phyloP scores from a whole-genome alignment of 2,329 filamentous ascomycete species.

The Peltaster fructicola region DNA sequence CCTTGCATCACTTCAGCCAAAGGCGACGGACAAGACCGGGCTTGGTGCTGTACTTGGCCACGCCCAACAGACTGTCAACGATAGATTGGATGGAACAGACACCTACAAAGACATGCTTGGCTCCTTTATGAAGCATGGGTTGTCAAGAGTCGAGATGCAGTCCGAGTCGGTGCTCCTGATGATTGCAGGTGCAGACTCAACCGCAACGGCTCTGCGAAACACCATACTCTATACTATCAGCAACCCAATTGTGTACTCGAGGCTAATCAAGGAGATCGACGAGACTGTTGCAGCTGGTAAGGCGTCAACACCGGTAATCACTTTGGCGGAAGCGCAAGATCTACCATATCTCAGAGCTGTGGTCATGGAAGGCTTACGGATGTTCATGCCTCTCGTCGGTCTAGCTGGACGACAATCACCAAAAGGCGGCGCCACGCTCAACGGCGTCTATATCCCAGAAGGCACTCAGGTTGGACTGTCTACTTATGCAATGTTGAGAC shows the following conservation, averaged over 20 bases:
- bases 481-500: slow-evolving; percentile 24
- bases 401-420: slow-evolving; percentile 12
- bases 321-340: slow-evolving; percentile 11
- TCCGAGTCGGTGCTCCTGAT: slow-evolving; percentile 25
- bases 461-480: slow-evolving; percentile 30
- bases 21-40: slow-evolving; percentile 12
- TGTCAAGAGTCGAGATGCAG: slow-evolving; percentile 21
- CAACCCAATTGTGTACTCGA: slow-evolving; percentile 27
- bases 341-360: slow-evolving; percentile 16
- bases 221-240: slow-evolving; percentile 32
- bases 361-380: slow-evolving; percentile 17
- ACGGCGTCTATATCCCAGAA: slow-evolving; percentile 26
- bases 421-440: slow-evolving; percentile 13
- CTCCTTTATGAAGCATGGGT: slow-evolving; percentile 28
- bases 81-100: slow-evolving; percentile 10
- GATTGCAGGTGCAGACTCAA: slow-evolving; percentile 38
- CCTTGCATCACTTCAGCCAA: slow-evolving; percentile 11
- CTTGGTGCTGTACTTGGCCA: slow-evolving; percentile 12
- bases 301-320: slow-evolving; percentile 7
- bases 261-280: slow-evolving; percentile 31
- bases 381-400: slow-evolving; percentile 16
- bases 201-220: slow-evolving; percentile 33
- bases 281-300: slow-evolving; percentile 7
- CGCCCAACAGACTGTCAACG: slow-evolving; percentile 11
- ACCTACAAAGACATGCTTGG: slow-evolving; percentile 32